phyloP scores from a whole-genome alignment of 306 rosid species.

The Lupinus albus region DNA sequence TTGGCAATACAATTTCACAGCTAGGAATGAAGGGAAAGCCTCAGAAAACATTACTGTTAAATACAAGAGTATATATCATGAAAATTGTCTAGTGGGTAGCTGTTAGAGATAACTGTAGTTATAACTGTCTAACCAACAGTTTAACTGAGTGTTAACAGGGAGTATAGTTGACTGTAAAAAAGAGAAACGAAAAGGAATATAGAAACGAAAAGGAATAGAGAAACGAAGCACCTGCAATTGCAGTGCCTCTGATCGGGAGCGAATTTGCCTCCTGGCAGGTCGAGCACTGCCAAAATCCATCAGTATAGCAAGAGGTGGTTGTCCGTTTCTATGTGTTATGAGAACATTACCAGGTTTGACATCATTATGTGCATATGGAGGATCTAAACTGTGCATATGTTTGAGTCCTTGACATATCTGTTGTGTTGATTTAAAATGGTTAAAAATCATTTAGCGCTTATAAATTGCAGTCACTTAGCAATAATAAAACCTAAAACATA shows the following conservation, averaged over 20 bases:
- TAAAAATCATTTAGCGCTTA: slow-evolving; percentile 34
- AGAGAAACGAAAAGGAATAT: too few relatives aligned
- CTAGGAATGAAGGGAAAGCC: too few relatives aligned
- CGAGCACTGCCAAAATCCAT: slow-evolving; percentile 99
- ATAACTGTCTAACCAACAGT: too few relatives aligned
- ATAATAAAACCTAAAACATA: slow-evolving; percentile 20
- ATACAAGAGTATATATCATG: too few relatives aligned
- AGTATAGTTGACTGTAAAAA: too few relatives aligned
- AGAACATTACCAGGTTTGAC: slow-evolving; percentile 96
- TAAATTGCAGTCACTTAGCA: slow-evolving; percentile 5
- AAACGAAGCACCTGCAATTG: slow-evolving; percentile 79
- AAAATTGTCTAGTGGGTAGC: too few relatives aligned
- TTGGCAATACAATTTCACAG: too few relatives aligned
- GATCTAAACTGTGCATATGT: slow-evolving; percentile 93
- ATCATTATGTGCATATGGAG: slow-evolving; percentile 96
- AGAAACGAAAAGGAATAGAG: neutral
- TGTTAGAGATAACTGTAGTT: too few relatives aligned
- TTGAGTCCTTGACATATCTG: slow-evolving; percentile 98
- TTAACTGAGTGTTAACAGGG: too few relatives aligned
- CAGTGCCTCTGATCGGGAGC: slow-evolving; percentile 83
- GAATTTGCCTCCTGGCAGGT: slow-evolving; percentile 81
- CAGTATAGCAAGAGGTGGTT: slow-evolving; percentile 85
- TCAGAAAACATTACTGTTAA: too few relatives aligned
- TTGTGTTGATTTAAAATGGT: slow-evolving; percentile 45
- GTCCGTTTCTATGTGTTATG: slow-evolving; percentile 74